Evolutionary conservation across 495 filamentous ascomycete genomes (phyloP), one percentile per base, ranked within the genome.

Genomic region (Pyrenula massariospora): DNA sequence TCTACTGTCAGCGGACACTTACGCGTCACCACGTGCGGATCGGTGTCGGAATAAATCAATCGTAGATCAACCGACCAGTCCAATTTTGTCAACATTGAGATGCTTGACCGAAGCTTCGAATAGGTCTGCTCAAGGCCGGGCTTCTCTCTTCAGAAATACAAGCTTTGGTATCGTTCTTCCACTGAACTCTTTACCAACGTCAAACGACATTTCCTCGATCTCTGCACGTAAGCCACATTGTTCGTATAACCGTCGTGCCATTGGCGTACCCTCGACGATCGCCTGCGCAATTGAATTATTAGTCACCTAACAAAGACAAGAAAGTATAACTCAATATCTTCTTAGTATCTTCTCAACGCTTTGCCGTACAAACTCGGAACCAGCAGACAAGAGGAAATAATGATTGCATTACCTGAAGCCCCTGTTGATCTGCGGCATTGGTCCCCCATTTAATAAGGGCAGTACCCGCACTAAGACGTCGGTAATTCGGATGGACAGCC

Each of bases 361-460:
- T 42, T 42, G 31, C 31, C 31, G 15, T 42, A 42, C 15, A 42
- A 8, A 15, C 15, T 15, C 15, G 31, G 31, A 15, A 42, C 8
- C 5, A 8, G 31, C 15, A 42, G 31, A 42, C 31, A 8, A 42
- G 31, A 42, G 31, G 31, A 42, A 42, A n/a, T n/a, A 42, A 42
- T 42, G 31, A 42, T 42, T 8, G 5, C 31, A 42, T 42, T 42
- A 52, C 50, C 50, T 52, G 19, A 20, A 52, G 19, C 8, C 66
- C 63, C 21, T 69, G 60, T 25, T 60, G 36, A 59, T 75, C 71
- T 0, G 75, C 73, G 36, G 66, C 57, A 19, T 71, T 62, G 48
- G 76, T 73, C 2, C 77, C 78, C 77, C 78, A 83, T 19, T 63
- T 36, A 2, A 79, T 65, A 0, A 82, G 70, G 61, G 74, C 69